Conservation (phyloP, 2,329 filamentous ascomycete species). For the Neonectria hederae region DNA sequence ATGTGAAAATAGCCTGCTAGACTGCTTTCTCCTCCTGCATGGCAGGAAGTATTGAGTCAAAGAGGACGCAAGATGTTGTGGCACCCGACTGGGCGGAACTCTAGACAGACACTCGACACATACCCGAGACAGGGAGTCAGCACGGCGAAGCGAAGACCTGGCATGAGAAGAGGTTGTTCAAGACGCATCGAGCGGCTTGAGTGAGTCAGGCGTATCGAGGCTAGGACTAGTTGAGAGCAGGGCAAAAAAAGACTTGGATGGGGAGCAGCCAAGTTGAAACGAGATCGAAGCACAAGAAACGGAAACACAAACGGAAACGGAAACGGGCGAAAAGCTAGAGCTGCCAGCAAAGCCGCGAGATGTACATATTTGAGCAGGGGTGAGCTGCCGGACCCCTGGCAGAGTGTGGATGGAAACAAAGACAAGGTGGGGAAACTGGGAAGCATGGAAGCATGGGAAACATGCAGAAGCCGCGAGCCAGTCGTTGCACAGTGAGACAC, state of each 20-base stretch:
- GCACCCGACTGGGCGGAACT: slow-evolving; percentile 9
- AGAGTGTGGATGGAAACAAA: slow-evolving; percentile 10
- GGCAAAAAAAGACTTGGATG: slow-evolving; percentile 6
- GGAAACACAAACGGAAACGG: slow-evolving; percentile 18
- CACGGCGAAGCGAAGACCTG: background rate
- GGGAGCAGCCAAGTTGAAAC: slow-evolving; percentile 18
- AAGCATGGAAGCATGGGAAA: slow-evolving; percentile 14
- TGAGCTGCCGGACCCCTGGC: background rate
- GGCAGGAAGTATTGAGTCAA: background rate
- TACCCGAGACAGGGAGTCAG: background rate
- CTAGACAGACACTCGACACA: slow-evolving; percentile 10
- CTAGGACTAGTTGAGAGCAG: slow-evolving; percentile 7
- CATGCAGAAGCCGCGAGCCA: slow-evolving; percentile 23
- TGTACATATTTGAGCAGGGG: background rate
- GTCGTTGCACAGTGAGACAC: slow-evolving; percentile 15
- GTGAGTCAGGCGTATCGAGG: slow-evolving; percentile 11
- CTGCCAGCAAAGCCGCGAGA: background rate
- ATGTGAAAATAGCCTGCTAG: background rate
- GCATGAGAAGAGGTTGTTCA: slow-evolving; percentile 14
- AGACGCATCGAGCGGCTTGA: slow-evolving; percentile 17
- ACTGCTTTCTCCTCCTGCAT: background rate
- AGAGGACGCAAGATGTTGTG: slow-evolving; percentile 2
- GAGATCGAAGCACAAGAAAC: slow-evolving; percentile 13
- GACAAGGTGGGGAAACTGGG: background rate
- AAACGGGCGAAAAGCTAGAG: background rate